Evolutionary conservation across 805 yeast genomes (phyloP), one percentile per base, ranked within the genome.

Genomic region (Candida loeiensis): DNA sequence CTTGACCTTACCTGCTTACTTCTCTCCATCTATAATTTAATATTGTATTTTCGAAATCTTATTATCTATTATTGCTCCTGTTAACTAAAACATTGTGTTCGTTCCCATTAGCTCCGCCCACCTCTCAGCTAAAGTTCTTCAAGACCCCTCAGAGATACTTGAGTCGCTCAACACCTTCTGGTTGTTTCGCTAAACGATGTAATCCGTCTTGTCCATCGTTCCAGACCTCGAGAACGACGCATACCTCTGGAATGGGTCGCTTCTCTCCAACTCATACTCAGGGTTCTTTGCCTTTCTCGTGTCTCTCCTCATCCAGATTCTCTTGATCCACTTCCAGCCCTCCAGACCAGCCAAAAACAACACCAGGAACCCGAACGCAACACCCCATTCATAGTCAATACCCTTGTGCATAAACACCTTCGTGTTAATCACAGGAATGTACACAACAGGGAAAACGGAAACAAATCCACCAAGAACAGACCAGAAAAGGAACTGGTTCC

Each of bases 341-440:
- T 87, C 96, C 45, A 77, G 73, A 6, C 80, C 79, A 4, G 61
- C 43, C 49, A 85, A 68, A 56, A 81, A 87, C 26, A 73, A 64
- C 4, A 77, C 41, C 3, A 82, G 64, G 45, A 80, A 73, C 0
- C 77, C 85, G 46, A 82, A 64, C 1, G 87, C 75, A 45, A 85
- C 61, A 12, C 85, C 91, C 95, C 95, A 87, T 65, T 86, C 95
- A 63, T 78, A 79, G 7, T 80, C 74, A 47, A 86, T 85, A 6
- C 80, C 77, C 21, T 60, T 67, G 59, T 87, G 95, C 50, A 81
- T 66, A 58, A 87, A 87, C 6, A 87, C 95, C 46, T 75, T 73
- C 33, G 71, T 64, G 59, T 87, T 87, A 55, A 87, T 85, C n/a
- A 84, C 95, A 5, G 96, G 95, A 47, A 87, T 87, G 61, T 86